Conservation (phyloP, 177 flowering plant genomes). For the Tripterygium wilfordii region DNA sequence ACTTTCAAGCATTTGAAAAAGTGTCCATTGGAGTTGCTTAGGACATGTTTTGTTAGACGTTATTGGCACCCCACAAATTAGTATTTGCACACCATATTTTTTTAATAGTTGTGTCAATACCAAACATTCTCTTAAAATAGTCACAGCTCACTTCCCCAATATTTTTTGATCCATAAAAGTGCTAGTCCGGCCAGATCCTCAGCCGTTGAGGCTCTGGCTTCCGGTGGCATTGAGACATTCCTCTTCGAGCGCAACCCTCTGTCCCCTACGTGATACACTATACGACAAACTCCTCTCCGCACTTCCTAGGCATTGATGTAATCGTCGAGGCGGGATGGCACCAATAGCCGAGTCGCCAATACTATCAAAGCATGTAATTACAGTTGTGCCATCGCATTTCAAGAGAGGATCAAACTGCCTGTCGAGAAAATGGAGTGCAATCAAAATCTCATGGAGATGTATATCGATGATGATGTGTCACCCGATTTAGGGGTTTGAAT, state of each 20-base stretch:
- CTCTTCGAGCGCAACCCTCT: constrained; percentile 64
- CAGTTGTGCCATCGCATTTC: constrained; percentile 74
- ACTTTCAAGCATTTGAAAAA: no score
- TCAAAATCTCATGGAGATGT: constrained; percentile 72
- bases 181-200: constrained; percentile 81
- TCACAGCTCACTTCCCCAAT: no score
- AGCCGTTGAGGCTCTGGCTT: constrained; percentile 65
- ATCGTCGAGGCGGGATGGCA: constrained; percentile 90
- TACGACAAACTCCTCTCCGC: constrained; percentile 17
- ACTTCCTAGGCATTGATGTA: constrained; percentile 65
- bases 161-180: no score
- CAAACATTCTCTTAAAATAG: no score
- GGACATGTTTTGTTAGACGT: no score
- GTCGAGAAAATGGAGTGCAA: constrained; percentile 73
- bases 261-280: constrained; percentile 58
- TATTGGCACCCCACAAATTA: no score
- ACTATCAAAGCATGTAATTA: constrained; percentile 76
- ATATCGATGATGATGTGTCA: constrained; percentile 76
- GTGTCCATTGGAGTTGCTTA: no score
- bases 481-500: constrained; percentile 48
- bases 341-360: constrained; percentile 49
- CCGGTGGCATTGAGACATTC: constrained; percentile 70
- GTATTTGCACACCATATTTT: no score
- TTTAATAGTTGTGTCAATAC: no score
- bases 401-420: constrained; percentile 64